Evolutionary conservation across 1,284 basidiomycete species (phyloP), one percentile per base, ranked within the genome.

Genomic region (Termitomyces sp.): DNA sequence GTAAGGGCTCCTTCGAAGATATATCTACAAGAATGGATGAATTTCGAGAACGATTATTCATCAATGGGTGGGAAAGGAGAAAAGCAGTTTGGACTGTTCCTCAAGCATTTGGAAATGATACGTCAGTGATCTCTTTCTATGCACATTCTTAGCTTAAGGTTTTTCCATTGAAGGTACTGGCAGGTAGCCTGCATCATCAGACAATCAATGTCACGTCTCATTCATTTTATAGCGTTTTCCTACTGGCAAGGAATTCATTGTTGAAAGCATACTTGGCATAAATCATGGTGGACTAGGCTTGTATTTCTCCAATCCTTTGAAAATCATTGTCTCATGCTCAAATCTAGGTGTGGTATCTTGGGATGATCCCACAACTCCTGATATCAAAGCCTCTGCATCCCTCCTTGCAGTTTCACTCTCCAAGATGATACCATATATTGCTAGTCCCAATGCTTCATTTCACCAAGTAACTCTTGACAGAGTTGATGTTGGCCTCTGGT

Each of bases 1-100:
- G 81, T 58, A 64, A 72, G 54, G 77, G 75, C 0, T 63, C 65
- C 26, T 82, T 84, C 56, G 77, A 81, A 51, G 86, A 88, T 62
- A 84, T 90, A 59, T 77, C 80, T 9, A 73, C 71, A 0, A 75
- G 88, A 24, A 81, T 88, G 74, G 81, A 85, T 52, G 73, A 81
- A 55, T 90, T 84, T 66, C 63, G 69, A 21, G 70, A 82, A 34
- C 74, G 85, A 15, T 68, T 86, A 24, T 74, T 79, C 59, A 73
- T 75, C 45, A 75, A 83, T 43, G 86, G 86, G 4, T 84, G 85
- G 80, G 82, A 82, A 49, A 71, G 79, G 13, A 78, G 75, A 2
- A 82, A 84, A 63, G 75, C 81, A 1, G 75, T 89, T 1, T 90
- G 88, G 88, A 81, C 82, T 1, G 88, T 90, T 0, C 86, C 88